Evolutionary conservation across 139 green algal species (phyloP).

Genomic region (Parachlorella kessleri): DNA sequence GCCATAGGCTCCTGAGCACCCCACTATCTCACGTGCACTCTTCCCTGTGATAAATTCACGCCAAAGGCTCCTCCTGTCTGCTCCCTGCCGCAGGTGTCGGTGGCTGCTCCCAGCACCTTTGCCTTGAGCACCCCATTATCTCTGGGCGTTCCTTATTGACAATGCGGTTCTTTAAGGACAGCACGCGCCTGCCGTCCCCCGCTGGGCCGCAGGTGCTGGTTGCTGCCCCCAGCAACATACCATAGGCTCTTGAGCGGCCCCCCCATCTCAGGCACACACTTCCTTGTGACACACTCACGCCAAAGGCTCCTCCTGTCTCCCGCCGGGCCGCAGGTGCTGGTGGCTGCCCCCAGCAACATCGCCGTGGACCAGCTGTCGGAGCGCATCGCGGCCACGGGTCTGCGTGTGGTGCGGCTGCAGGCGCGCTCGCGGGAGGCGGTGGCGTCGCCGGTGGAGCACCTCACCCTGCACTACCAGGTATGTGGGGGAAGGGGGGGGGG

Average conservation of each 20-base stretch:
- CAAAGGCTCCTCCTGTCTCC: no score
- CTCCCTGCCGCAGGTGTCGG: slow-evolving; percentile 92
- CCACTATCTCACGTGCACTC: no score
- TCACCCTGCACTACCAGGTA: slow-evolving; percentile 97
- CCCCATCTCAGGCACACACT: no score
- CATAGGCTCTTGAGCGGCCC: no score
- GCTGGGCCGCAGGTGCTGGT: slow-evolving; percentile 94
- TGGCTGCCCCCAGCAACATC: slow-evolving; percentile 96
- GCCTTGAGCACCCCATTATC: no score
- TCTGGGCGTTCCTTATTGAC: no score
- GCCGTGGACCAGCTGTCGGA: slow-evolving; percentile 98
- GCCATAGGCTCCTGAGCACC: no score
- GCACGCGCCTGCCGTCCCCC: no score
- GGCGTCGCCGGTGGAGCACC: slow-evolving; percentile 84
- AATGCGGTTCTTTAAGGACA: no score
- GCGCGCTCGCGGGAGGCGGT: slow-evolving; percentile 90
- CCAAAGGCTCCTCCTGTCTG: no score
- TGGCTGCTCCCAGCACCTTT: slow-evolving; percentile 95
- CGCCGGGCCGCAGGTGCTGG: slow-evolving; percentile 93
- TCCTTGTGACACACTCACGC: no score
- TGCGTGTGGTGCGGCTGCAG: slow-evolving; percentile 94
- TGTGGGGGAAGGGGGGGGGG: neutral
- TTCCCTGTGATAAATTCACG: no score
- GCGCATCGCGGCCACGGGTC: slow-evolving; percentile 87
- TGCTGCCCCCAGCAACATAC: slow-evolving; percentile 93